Percentiles rank a stretch among this genome's conserved stretches.
Conservation (phyloP, 305 asterid species). For the Fraxinus xanthoxyloides region DNA sequence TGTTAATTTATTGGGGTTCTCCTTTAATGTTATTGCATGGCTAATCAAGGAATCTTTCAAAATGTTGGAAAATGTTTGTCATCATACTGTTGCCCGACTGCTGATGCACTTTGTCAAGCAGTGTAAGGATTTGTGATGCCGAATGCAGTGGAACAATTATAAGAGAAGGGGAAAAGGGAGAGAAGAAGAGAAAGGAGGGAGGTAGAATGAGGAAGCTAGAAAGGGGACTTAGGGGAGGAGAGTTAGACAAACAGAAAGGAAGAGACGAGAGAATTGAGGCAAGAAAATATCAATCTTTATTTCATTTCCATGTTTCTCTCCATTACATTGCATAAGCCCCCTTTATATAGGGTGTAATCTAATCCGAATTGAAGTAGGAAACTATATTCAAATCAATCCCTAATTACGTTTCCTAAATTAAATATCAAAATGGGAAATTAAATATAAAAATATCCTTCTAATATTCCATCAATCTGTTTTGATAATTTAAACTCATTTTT, state of each 20-base stretch:
- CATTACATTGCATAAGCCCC: no score
- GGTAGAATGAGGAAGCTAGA: background rate
- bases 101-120: background rate
- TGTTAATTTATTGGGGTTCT: background rate
- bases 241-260: background rate
- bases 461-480: background rate
- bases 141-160: background rate
- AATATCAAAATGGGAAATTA: no score
- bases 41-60: background rate
- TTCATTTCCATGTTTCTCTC: background rate
- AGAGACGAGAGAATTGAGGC: background rate
- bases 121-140: background rate
- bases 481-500: background rate
- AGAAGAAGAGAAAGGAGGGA: background rate
- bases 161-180: background rate
- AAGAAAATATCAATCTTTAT: background rate
- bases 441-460: no score
- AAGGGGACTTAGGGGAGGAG: background rate
- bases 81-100: background rate
- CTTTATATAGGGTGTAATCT: background rate
- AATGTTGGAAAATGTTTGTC: background rate
- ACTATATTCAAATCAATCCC: no score
- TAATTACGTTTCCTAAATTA: no score
- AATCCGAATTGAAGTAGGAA: no score
- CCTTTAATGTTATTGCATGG: background rate